A percentile compares a stretch with the other conserved stretches of the same genome.
Evolutionary conservation across 371 early-diverging fungal genomes (phyloP).

Genomic region (Caulochytrium protostelioides): DNA sequence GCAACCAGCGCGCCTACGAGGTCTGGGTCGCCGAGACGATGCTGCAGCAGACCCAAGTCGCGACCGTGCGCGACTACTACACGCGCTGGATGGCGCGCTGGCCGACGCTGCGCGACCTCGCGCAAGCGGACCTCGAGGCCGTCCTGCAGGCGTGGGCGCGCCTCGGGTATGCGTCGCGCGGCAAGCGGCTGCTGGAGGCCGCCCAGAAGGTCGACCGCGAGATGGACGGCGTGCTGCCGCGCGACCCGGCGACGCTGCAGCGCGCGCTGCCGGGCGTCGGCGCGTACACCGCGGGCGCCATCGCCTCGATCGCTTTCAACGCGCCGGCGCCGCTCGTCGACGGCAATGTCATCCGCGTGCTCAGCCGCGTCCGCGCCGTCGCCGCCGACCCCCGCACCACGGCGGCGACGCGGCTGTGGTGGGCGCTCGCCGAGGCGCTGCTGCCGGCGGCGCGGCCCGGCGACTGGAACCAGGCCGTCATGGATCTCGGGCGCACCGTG

Average conservation of each 20-base stretch:
- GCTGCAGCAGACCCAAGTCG: constrained; percentile 64
- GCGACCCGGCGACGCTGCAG: constrained; percentile 29
- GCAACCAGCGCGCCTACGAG: neutral
- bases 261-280: constrained; percentile 54
- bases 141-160: constrained; percentile 58
- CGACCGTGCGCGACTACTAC: constrained; percentile 49
- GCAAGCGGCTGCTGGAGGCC: constrained; percentile 42
- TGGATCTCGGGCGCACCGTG: constrained; percentile 62
- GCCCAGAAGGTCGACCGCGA: constrained; percentile 38
- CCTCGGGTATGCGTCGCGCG: constrained; percentile 62
- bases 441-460: constrained; percentile 39
- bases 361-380: constrained; percentile 42
- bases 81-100: constrained; percentile 49
- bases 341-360: constrained; percentile 59
- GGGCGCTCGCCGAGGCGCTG: constrained; percentile 35
- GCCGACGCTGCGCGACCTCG: constrained; percentile 47
- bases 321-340: constrained; percentile 44
- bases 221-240: constrained; percentile 34
- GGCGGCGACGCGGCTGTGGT: constrained; percentile 30
- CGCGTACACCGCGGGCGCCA: constrained; percentile 31
- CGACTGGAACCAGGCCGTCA: constrained; percentile 60
- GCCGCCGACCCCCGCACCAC: constrained; percentile 47
- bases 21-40: constrained; percentile 70
- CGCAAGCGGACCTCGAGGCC: constrained; percentile 41
- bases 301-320: constrained; percentile 50